Base-by-base conservation (phyloP, 2,329 filamentous ascomycete species). In the Nemania abortiva region DNA sequence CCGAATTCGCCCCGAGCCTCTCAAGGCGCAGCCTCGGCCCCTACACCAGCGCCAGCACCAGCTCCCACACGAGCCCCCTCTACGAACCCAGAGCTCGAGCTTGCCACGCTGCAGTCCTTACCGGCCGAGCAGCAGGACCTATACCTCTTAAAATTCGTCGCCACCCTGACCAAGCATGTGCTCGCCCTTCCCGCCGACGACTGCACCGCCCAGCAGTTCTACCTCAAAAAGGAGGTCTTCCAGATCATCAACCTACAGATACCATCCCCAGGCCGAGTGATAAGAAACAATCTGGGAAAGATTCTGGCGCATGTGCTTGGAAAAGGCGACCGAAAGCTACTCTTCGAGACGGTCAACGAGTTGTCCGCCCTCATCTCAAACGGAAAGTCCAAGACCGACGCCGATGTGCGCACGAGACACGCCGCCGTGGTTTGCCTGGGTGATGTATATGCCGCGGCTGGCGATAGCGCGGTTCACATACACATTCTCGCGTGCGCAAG, bases 41-140 rank as follows among this genome's bases (percentile, higher is more conserved):
- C 75, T 68, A 70, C 80, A 72, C 72, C 77, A 56, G 75, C 76
- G 64, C 74, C 76, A 63, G 68, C 73, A 68, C 76, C 74, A 63
- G 69, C 75, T 31, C 72, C 58, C 67, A 60, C 72, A 24, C 72
- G 68, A 66, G 70, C 70, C 15, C 70, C 80, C 73, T 74, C 79
- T 70, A 84, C 81, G 71, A 91, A 89, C 77, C 91, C 91, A 59
- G 92, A 97, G 84, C 92, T 99, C 80, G 95, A 99, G 79, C 84
- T 97, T 74, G 84, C 90, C 76, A 97, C 97, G 86, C 90, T 99
- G 56, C 92, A 97, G 81, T 88, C 92, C 61, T 89, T 98, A 55
- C 93, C 95, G 52, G 90, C 93, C 63, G 96, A 99, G 83, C 96
- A 99, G 81, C 96, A 99, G 82, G 95, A 98, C 77, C 89, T 99